Evolutionary conservation across 306 rosid genomes (phyloP).

Genomic region (Begonia masoniana): DNA sequence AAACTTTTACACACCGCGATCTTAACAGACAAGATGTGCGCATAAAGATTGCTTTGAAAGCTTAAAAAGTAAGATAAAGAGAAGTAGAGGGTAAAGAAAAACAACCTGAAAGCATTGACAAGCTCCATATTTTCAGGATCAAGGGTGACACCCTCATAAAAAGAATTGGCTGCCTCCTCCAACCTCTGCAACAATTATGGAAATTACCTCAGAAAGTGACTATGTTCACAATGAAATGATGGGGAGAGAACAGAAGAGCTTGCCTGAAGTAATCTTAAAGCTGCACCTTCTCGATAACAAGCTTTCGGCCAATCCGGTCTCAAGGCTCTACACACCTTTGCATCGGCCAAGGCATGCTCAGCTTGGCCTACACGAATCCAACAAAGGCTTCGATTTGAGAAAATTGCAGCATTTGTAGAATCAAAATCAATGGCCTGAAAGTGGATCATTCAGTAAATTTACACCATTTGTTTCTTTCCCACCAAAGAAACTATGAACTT

Average conservation of each 20-base stretch:
- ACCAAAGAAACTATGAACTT: too few relatives aligned
- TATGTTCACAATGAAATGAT: too few relatives aligned
- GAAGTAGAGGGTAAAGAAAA: background rate
- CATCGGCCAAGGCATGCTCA: slow-evolving; percentile 82
- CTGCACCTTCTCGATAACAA: slow-evolving; percentile 96
- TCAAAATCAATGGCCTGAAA: slow-evolving; percentile 78
- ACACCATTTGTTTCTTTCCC: too few relatives aligned
- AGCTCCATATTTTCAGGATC: slow-evolving; percentile 80
- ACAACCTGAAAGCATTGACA: slow-evolving; percentile 76
- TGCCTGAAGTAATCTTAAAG: slow-evolving; percentile 79
- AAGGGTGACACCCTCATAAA: slow-evolving; percentile 72
- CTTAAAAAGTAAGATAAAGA: background rate
- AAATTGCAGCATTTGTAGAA: slow-evolving; percentile 46
- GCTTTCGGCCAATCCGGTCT: slow-evolving; percentile 94
- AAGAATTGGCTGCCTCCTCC: slow-evolving; percentile 92
- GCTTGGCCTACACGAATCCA: slow-evolving; percentile 79
- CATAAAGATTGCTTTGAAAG: background rate
- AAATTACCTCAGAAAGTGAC: background rate
- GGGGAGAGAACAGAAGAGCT: slow-evolving; percentile 9
- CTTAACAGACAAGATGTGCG: too few relatives aligned
- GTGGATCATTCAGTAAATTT: slow-evolving; percentile 3
- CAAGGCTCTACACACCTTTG: slow-evolving; percentile 69
- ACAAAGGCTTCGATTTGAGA: slow-evolving; percentile 90
- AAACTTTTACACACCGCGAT: too few relatives aligned
- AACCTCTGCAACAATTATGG: slow-evolving; percentile 45